Conservation (phyloP, 768 basidiomycete genomes). For the Psilocybe cubensis region DNA sequence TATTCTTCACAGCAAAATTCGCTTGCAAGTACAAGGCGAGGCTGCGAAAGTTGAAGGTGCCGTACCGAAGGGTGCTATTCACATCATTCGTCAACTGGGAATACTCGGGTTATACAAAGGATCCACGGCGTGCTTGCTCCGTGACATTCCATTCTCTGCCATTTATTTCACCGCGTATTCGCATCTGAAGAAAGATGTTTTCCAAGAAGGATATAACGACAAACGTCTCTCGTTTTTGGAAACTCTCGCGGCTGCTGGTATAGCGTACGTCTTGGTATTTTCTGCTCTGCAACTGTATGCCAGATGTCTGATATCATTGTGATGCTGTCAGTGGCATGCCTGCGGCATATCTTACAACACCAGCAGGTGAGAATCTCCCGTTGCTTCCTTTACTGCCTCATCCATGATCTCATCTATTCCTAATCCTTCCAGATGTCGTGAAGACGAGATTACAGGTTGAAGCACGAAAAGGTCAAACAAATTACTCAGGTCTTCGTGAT, state of each 20-base stretch:
- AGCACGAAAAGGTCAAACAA: constrained; percentile 86
- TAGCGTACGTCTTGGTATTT: constrained; percentile 61
- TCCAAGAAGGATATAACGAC: constrained; percentile 94
- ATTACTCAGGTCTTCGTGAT: constrained; percentile 89
- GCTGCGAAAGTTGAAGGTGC: constrained; percentile 86
- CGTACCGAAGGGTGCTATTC: constrained; percentile 81
- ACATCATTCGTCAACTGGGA: constrained; percentile 93
- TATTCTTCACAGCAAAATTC: constrained; percentile 71
- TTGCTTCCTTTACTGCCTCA: constrained; percentile 10
- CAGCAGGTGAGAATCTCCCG: constrained; percentile 63
- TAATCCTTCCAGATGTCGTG: constrained; percentile 77
- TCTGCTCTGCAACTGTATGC: constrained; percentile 9
- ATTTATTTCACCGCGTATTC: constrained; percentile 90
- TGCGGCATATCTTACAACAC: constrained; percentile 91
- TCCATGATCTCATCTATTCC: constrained; percentile 12
- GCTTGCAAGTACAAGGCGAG: constrained; percentile 95
- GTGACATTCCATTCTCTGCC: constrained; percentile 97
- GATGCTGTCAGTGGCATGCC: constrained; percentile 85
- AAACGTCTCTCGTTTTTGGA: constrained; percentile 92
- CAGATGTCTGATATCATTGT: constrained; percentile 30
- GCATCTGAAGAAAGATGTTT: constrained; percentile 91
- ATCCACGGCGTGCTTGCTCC: constrained; percentile 88
- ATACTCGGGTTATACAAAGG: constrained; percentile 93
- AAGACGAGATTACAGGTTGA: constrained; percentile 97
- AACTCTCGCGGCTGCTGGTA: constrained; percentile 79